Conservation (phyloP, 257 asterid genomes). For the Oldenlandia corymbosa region DNA sequence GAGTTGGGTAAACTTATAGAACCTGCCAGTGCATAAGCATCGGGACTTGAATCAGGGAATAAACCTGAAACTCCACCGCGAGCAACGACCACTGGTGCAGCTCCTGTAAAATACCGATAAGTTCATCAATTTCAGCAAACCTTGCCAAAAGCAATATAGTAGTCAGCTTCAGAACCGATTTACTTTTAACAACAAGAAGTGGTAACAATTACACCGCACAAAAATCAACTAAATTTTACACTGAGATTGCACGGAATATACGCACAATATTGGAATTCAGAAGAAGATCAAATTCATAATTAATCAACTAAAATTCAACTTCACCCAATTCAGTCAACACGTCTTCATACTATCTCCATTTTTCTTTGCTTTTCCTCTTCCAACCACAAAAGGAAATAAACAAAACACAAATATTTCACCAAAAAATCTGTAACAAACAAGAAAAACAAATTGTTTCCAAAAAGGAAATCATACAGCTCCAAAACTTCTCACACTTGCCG, state of each 20-base stretch:
- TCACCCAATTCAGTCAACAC: neutral
- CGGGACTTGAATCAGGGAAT: conserved; percentile 60
- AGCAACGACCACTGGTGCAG: conserved; percentile 60
- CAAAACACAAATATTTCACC: too few species aligned
- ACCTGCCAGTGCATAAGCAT: conserved; percentile 39
- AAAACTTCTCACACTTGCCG: neutral
- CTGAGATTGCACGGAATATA: too few species aligned
- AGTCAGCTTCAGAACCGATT: too few species aligned
- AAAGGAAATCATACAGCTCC: neutral
- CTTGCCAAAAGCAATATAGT: too few species aligned
- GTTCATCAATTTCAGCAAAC: neutral
- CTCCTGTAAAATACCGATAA: conserved; percentile 36
- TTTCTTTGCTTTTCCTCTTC: too few species aligned
- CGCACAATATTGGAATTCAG: too few species aligned
- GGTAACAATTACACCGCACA: neutral
- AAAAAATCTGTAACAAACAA: neutral
- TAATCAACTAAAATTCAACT: neutral
- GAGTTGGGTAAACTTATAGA: conserved; percentile 27
- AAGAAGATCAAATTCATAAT: too few species aligned
- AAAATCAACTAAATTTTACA: too few species aligned
- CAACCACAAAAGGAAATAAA: too few species aligned
- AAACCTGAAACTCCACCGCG: conserved; percentile 89
- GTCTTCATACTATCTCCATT: neutral
- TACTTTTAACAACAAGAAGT: too few species aligned
- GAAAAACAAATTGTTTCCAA: neutral